Base-by-base conservation (phyloP, 2,329 filamentous ascomycete species). In the Thelonectria olida region DNA sequence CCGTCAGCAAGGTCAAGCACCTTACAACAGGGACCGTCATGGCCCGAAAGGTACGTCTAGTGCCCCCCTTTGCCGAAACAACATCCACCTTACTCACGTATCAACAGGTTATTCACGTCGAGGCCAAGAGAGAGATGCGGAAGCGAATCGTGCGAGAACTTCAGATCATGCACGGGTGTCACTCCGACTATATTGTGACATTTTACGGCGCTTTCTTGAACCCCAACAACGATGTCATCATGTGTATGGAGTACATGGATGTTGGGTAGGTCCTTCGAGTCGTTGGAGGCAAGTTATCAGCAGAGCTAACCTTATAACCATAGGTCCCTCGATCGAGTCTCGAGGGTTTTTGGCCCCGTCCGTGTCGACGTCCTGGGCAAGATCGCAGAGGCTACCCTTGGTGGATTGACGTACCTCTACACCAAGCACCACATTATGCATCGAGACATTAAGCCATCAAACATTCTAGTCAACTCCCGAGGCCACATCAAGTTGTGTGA, bases 221-320 rank as follows among this genome's bases (percentile, higher is more conserved):
- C 75, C 92, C 96, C 74, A 93, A 93, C 64, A 95, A 96, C 75
- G 96, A 99, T 80, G 96, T 99, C 61, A 96, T 98, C 71, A 95
- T 99, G 90, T 99, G 96, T 78, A 99, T 99, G 96, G 96, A 99
- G 78, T 98, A 99, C 76, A 97, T 97, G 93, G 96, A 99, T 79
- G 93, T 95, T 76, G 96, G 96, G 96, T 98, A 85, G 79, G 92
- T 82, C n/a, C 3, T 22, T 13, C 27, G 8, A 4, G 13, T 10
- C 22, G 3, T 13, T 3, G 9, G 15, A 9, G 13, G 20, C 5
- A 2, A 27, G 2, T 15, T 20, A 2, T 5, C 12, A 15, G 12
- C 22, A n/a, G 17, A n/a, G 22, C 61, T 72, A 50, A 72, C 44
- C 19, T 25, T 6, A 7, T 41, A 63, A 65, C 19, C 12, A 4